Conservation (phyloP, 139 green algal species). For the Chlamydomonas incerta region DNA sequence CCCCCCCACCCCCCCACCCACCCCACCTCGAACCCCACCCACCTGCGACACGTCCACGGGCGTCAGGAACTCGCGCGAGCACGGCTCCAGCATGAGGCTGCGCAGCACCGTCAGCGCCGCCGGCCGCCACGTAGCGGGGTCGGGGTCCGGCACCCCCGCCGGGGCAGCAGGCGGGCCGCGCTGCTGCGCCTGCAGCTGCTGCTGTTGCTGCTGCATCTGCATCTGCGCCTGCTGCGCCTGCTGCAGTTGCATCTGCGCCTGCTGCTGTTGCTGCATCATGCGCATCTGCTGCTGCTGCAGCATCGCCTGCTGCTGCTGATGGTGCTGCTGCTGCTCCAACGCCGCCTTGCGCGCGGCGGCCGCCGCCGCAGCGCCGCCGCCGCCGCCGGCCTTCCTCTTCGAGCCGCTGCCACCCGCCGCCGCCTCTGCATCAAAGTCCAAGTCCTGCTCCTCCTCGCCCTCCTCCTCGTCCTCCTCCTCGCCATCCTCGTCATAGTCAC, state of each 20-base stretch:
- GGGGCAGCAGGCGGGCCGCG: too few relatives aligned
- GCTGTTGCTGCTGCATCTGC: background rate
- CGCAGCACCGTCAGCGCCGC: constrained; percentile 13
- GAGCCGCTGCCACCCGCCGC: background rate
- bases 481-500: background rate
- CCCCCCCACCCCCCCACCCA: background rate
- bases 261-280: background rate
- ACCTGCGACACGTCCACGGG: constrained; percentile 8
- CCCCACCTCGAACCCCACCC: too few relatives aligned
- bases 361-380: background rate
- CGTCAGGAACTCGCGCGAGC: background rate
- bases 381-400: background rate
- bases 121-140: constrained; percentile 2
- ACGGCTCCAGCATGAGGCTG: constrained; percentile 10
- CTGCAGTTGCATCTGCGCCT: background rate
- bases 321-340: background rate
- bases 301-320: background rate
- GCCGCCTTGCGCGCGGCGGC: too few relatives aligned
- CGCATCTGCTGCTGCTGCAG: background rate
- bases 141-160: background rate
- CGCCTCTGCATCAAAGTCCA: background rate
- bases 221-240: background rate
- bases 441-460: background rate
- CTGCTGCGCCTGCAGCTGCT: background rate
- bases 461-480: constrained; percentile 2